phyloP scores from a whole-genome alignment of 176 grass and related monocot species.

The Triticum turgidum region DNA sequence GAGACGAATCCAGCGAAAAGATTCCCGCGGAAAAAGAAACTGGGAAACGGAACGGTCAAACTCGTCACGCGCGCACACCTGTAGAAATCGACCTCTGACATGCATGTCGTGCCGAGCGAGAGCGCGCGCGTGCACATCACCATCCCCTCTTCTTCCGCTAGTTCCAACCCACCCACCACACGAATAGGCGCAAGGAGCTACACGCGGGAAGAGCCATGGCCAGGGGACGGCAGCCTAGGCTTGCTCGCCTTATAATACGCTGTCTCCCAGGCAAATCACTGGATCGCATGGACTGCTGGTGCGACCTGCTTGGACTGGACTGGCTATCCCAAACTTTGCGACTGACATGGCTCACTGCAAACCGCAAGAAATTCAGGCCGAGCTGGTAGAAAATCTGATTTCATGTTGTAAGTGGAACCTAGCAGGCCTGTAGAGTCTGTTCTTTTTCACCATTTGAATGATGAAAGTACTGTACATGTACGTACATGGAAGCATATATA shows the following conservation, averaged over 20 bases:
- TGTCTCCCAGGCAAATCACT: slow-evolving; percentile 40
- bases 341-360: background rate
- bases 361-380: background rate
- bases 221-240: slow-evolving; percentile 36
- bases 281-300: slow-evolving; percentile 29
- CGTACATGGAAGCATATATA: background rate
- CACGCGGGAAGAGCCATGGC: background rate
- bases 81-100: slow-evolving; percentile 37
- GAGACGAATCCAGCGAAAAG: slow-evolving; percentile 42
- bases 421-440: background rate
- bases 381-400: background rate
- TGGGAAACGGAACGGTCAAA: slow-evolving; percentile 21
- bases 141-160: slow-evolving; percentile 18
- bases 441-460: background rate
- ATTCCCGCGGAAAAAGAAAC: slow-evolving; percentile 32
- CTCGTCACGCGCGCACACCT: slow-evolving; percentile 10
- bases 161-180: slow-evolving; percentile 17
- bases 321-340: slow-evolving; percentile 3
- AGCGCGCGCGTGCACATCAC: slow-evolving; percentile 24
- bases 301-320: slow-evolving; percentile 30
- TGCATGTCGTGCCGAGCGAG: slow-evolving; percentile 37
- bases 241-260: background rate
- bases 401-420: background rate
- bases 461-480: background rate
- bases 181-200: slow-evolving; percentile 40